Percentiles rank a stretch among this genome's conserved stretches.
phyloP scores from a whole-genome alignment of 78 protist genomes.

The Pelomyxa schiedti region DNA sequence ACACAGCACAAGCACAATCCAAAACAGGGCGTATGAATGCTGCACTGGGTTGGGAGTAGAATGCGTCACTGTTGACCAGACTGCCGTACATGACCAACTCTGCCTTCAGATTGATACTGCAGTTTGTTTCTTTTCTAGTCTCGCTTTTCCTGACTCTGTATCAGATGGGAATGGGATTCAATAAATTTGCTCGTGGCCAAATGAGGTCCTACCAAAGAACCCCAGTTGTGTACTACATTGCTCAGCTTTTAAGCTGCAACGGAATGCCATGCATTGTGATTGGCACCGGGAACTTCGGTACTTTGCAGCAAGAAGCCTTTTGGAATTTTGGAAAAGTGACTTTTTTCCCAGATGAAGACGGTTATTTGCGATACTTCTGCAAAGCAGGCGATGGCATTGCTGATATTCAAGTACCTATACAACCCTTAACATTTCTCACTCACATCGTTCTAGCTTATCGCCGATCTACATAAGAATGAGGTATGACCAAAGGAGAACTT shows the following conservation, averaged over 20 bases:
- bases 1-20: conserved; percentile 27
- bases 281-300: conserved; percentile 52
- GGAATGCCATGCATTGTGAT: conserved; percentile 53
- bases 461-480: conserved; percentile 70
- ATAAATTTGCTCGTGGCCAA: conserved; percentile 40
- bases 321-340: no score
- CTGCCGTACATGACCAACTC: conserved; percentile 26
- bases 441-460: no score
- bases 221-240: conserved; percentile 52
- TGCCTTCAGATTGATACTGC: conserved; percentile 11
- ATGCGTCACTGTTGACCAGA: conserved; percentile 51
- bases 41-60: conserved; percentile 8
- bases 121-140: conserved; percentile 20
- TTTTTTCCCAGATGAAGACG: conserved; percentile 70
- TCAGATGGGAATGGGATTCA: background rate
- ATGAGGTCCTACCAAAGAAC: conserved; percentile 59
- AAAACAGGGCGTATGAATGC: conserved; percentile 30
- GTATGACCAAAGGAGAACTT: conserved; percentile 1
- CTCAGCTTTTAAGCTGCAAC: conserved; percentile 31
- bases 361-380: conserved; percentile 68
- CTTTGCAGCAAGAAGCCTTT: no score
- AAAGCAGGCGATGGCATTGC: conserved; percentile 78
- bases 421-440: no score
- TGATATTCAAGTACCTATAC: no score
- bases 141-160: background rate